Percentiles rank a stretch among this genome's conserved stretches.
Conservation (phyloP, 1,284 basidiomycete species). For the Cutaneotrichosporon spelunceum region DNA sequence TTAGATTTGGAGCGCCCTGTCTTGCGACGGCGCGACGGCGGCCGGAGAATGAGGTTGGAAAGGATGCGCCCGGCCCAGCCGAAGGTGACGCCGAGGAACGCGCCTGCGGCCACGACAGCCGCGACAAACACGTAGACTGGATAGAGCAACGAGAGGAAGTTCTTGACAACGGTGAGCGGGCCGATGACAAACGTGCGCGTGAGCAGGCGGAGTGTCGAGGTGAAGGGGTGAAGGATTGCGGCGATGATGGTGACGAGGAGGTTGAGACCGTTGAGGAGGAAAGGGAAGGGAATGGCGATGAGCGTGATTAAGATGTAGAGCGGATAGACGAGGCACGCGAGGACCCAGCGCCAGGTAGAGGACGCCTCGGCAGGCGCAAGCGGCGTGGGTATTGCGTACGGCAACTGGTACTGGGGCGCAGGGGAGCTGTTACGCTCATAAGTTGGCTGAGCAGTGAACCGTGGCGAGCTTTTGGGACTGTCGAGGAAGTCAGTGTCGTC, state of each 20-base stretch:
- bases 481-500: constrained; percentile 44
- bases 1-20: not conserved
- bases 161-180: constrained; percentile 28
- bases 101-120: constrained; percentile 40
- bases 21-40: constrained; percentile 12
- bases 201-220: constrained; percentile 29
- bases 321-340: constrained; percentile 36
- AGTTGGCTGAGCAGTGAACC: constrained; percentile 9
- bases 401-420: constrained; percentile 30
- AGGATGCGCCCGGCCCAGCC: constrained; percentile 37
- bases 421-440: not conserved
- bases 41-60: constrained; percentile 23
- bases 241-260: constrained; percentile 27
- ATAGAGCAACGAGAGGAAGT: constrained; percentile 36
- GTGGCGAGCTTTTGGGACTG: constrained; percentile 27
- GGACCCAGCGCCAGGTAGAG: constrained; percentile 27
- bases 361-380: constrained; percentile 10
- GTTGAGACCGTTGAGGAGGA: constrained; percentile 31
- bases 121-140: constrained; percentile 44
- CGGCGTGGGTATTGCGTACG: constrained; percentile 28
- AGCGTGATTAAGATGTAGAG: constrained; percentile 40
- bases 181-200: constrained; percentile 35
- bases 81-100: constrained; percentile 35
- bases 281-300: constrained; percentile 36
- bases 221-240: constrained; percentile 40